phyloP scores from a whole-genome alignment of 352 stramenopile genomes.

The Globisporangium perplexum region DNA sequence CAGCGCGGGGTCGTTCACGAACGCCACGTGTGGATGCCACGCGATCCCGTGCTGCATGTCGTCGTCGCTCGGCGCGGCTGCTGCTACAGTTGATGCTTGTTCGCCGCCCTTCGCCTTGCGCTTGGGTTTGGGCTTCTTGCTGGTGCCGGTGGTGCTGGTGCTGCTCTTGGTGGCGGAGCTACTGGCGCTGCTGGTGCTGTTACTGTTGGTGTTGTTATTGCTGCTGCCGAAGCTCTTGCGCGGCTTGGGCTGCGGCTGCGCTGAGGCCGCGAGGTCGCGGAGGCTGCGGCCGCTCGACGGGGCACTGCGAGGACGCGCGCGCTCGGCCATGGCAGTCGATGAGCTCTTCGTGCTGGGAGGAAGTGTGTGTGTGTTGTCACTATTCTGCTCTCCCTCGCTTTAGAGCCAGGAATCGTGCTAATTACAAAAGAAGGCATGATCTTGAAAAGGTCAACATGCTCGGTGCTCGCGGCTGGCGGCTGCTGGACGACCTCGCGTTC shows the following conservation, averaged over 20 bases:
- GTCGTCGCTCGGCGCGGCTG: neutral
- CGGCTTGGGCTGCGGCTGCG: neutral
- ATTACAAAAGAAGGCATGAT: neutral
- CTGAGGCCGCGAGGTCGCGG: neutral
- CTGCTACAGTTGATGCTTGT: neutral
- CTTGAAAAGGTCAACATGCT: slow-evolving; percentile 2
- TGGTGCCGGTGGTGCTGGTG: slow-evolving; percentile 2
- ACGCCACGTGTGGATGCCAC: slow-evolving; percentile 23
- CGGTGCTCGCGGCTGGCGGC: slow-evolving; percentile 12
- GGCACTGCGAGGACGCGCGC: neutral
- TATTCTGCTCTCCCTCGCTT: too few relatives aligned
- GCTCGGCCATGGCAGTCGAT: neutral
- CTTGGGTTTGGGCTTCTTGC: neutral
- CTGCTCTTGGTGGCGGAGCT: neutral
- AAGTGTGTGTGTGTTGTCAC: too few relatives aligned
- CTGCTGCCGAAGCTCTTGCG: neutral
- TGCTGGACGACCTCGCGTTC: slow-evolving; percentile 26
- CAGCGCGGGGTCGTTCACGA: slow-evolving; percentile 27
- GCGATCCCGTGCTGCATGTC: slow-evolving; percentile 16
- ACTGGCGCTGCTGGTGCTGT: neutral
- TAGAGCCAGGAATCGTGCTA: too few relatives aligned
- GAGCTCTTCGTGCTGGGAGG: too few relatives aligned
- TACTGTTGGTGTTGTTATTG: neutral
- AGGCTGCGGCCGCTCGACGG: neutral
- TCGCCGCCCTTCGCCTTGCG: slow-evolving; percentile 6